Base-by-base conservation (phyloP, 2,329 filamentous ascomycete genomes). In the Apiospora sp. region DNA sequence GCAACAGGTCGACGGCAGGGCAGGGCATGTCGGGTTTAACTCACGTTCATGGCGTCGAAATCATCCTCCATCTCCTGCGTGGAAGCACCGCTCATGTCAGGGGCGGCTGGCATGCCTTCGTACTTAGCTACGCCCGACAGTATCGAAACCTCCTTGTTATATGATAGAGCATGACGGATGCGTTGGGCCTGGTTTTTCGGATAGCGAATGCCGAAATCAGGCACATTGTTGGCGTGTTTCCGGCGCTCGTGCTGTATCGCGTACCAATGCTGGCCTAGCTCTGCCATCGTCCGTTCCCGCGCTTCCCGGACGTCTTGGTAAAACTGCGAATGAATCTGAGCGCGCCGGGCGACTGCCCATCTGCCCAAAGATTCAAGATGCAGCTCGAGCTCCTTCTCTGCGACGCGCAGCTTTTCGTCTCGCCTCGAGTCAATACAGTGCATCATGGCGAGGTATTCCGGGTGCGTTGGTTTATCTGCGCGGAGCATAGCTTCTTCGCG, bases 101-200 rank as follows among this genome's bases (percentile, higher is more conserved):
- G 96, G n/a, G 95, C 96, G 44, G 96, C 95, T 48, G 96, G 96
- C 83, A 99, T 99, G 34, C 96, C 96, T 79, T 97, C 92, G 81
- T 98, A 95, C 83, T 98, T 98, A 48, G 96, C 95, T 70, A 98
- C 88, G 49, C 96, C 96, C 7, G 95, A 92, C 72, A 99, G 85
- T 41, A 98, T 91, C 0, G 95, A 97, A 5, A 99, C 95, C 81
- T 99, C 96, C 76, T 93, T 93, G 81, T 98, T 98, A 85, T 98
- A 98, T 67, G 95, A 93, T 69, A 95, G 89, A 77, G 97, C 95
- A 75, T 98, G 93, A 74, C 91, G 88, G 73, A 97, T 89, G 78
- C 96, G 94, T 78, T 95, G 92, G 41, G 92, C 89, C 74, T 92
- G 90, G 75, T 92, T 92, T 69, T 92, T 90, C 10, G 94, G 93